A percentile compares a stretch with the other conserved stretches of the same genome.
These are phyloP conservation scores for Fusarium nelsonii DNA, from an alignment of 2,329 filamentous ascomycete species.

Conservation along the genomic window DNA sequence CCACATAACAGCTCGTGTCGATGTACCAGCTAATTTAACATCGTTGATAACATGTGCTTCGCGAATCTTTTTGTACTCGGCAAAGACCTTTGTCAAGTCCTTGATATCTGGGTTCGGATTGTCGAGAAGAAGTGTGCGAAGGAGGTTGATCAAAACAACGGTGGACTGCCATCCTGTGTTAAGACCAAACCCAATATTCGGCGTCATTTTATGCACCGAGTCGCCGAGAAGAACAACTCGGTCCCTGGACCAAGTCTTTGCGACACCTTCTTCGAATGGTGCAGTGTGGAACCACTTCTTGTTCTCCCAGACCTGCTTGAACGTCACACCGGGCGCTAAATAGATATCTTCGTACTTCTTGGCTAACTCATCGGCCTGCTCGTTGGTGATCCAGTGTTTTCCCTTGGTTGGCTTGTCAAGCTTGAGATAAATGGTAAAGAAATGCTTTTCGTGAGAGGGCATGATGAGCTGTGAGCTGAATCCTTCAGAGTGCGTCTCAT, in stretches of 20 bases:
- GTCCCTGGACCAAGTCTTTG: conserved; percentile 32
- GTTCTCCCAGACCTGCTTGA: conserved; percentile 19
- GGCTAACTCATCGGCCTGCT: conserved; percentile 14
- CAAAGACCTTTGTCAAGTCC: neutral
- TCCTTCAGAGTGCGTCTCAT: conserved; percentile 14
- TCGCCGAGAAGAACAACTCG: conserved; percentile 37
- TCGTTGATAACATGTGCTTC: conserved; percentile 15
- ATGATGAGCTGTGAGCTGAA: conserved; percentile 31
- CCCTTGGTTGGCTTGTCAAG: neutral
- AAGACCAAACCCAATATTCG: conserved; percentile 35
- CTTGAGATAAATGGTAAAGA: conserved; percentile 30
- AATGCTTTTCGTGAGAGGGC: conserved; percentile 21
- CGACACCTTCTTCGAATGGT: conserved; percentile 29
- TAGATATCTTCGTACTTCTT: conserved; percentile 6
- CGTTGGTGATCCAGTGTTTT: neutral
- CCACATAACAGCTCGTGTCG: conserved; percentile 31
- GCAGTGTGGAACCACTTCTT: conserved; percentile 26
- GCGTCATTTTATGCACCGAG: conserved; percentile 39
- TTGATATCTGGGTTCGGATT: conserved; percentile 3
- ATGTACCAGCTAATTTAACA: conserved; percentile 18
- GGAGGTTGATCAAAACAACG: conserved; percentile 22
- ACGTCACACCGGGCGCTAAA: conserved; percentile 7
- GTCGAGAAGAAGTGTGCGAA: conserved; percentile 7
- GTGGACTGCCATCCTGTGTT: conserved; percentile 40
- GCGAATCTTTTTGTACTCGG: conserved; percentile 12